Percentiles rank a stretch among this genome's conserved stretches.
Conservation (phyloP, 78 protist species). For the Emiliania huxleyi region DNA sequence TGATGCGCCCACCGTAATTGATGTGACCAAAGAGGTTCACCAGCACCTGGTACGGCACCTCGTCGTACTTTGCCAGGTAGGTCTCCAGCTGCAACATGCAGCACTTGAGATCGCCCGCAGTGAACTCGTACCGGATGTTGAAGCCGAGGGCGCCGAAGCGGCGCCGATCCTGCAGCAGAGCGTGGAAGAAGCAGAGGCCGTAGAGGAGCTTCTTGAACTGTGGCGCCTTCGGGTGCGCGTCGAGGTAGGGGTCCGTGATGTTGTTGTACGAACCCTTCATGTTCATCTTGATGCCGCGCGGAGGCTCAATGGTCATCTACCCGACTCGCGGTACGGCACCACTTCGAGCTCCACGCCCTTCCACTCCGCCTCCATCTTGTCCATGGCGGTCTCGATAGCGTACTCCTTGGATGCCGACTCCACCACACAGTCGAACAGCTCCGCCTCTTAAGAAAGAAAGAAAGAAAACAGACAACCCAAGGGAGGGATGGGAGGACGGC, state of each 20-base stretch:
- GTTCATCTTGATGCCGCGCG: slow-evolving; percentile 76
- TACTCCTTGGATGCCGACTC: no score
- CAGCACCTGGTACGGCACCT: slow-evolving; percentile 60
- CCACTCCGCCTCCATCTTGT: slow-evolving; percentile 72
- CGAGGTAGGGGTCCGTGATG: neutral
- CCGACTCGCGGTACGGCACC: slow-evolving; percentile 41
- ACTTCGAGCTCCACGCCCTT: slow-evolving; percentile 26
- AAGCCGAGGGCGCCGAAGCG: slow-evolving; percentile 82
- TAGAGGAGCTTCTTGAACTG: slow-evolving; percentile 45
- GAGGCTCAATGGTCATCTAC: slow-evolving; percentile 82
- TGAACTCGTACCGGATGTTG: slow-evolving; percentile 83
- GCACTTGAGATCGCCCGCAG: slow-evolving; percentile 63
- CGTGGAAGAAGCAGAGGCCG: slow-evolving; percentile 77
- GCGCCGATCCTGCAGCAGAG: slow-evolving; percentile 71
- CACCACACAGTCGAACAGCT: no score
- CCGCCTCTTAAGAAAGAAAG: no score
- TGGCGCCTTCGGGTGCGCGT: neutral
- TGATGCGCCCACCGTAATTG: slow-evolving; percentile 82
- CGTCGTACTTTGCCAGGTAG: slow-evolving; percentile 33
- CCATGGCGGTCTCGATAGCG: slow-evolving; percentile 63
- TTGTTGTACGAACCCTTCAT: slow-evolving; percentile 12
- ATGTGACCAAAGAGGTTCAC: slow-evolving; percentile 51
- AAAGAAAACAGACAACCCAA: no score
- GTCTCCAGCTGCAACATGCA: slow-evolving; percentile 42
- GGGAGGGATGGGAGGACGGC: no score